Base-by-base conservation (phyloP, 805 yeast species). In the Metschnikowia lochheadii region DNA sequence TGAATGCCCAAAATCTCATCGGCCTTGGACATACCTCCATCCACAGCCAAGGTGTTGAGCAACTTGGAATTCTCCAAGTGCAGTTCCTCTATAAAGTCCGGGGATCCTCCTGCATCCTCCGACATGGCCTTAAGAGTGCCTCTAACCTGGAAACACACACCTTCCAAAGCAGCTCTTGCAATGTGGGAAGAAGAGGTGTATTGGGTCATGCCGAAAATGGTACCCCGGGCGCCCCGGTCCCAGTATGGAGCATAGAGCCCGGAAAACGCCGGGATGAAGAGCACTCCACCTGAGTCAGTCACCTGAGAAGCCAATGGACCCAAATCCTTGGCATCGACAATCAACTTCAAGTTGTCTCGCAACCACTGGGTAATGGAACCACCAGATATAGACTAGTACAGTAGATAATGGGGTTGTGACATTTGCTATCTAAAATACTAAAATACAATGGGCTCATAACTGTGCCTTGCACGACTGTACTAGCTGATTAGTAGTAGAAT, bases 161-260 rank as follows among this genome's bases (percentile, higher is more conserved):
- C 97, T 66, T 92, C 97, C 52, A 91, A 78, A 11, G 97, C 96
- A 3, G 97, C 97, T 57, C 97, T 80, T 10, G 95, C 95, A 63
- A 91, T 84, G 70, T 92, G 97, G 14, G 90, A 82, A 15, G 94
- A 84, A n/a, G 85, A 79, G n/a, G 96, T 86, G 70, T 83, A 89
- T 66, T 89, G 96, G 5, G 97, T 89, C 75, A 91, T 79, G 36
- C 98, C 98, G 66, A 90, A 84, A 41, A 92, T 87, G 33, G 96
- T 85, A 45, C 97, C 98, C 56, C 96, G 82, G 6, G 96, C 89
- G 48, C 87, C 88, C 13, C 91, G 81, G 63, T 88, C 89, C 98
- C 98, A 91, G 72, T 91, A 89, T 18, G 98, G 98, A 3, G 97
- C 96, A 69, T 88, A 91, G 49, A 91, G 75, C 6, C 98, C 98